Conservation (phyloP, 2,329 filamentous ascomycete genomes). For the Stagonosporopsis chrysanthemi region DNA sequence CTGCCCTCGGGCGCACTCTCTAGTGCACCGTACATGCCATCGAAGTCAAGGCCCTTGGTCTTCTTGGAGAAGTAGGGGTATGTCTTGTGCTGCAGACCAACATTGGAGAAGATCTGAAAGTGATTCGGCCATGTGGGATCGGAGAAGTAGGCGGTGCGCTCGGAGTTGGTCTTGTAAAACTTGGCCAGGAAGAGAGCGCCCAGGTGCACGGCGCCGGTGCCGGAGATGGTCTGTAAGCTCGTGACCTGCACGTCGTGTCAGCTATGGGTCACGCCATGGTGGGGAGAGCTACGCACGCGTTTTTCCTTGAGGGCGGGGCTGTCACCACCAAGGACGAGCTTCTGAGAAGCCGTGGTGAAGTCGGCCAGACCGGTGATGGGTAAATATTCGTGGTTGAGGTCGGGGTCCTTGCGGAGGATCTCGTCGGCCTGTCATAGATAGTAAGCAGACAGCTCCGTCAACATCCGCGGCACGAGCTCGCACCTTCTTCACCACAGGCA, state of each 20-base stretch:
- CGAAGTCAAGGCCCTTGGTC: constrained; percentile 90
- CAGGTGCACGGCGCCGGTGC: constrained; percentile 92
- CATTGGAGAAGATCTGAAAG: constrained; percentile 97
- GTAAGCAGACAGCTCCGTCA: constrained; percentile 28
- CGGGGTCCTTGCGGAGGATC: constrained; percentile 84
- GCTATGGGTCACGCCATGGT: constrained; percentile 33
- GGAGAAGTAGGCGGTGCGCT: constrained; percentile 85
- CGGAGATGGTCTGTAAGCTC: constrained; percentile 93
- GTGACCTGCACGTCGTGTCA: constrained; percentile 59
- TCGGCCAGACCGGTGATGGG: constrained; percentile 88
- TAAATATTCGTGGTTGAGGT: constrained; percentile 97
- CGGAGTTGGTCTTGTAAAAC: constrained; percentile 76
- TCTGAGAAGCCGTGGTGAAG: constrained; percentile 89
- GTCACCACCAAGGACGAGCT: constrained; percentile 81
- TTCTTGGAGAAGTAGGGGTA: constrained; percentile 95
- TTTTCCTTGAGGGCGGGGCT: constrained; percentile 86
- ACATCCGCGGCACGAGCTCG: constrained; percentile 29
- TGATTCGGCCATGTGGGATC: constrained; percentile 98
- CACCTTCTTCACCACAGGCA: constrained; percentile 97
- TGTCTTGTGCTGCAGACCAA: constrained; percentile 75
- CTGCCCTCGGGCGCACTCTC: constrained; percentile 75
- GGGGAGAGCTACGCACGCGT: constrained; percentile 61
- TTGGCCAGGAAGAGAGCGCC: constrained; percentile 92
- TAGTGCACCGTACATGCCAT: constrained; percentile 80
- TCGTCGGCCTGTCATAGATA: constrained; percentile 76